Conservation (phyloP, 2,329 filamentous ascomycete species). For the Pleoardoris graminearum region DNA sequence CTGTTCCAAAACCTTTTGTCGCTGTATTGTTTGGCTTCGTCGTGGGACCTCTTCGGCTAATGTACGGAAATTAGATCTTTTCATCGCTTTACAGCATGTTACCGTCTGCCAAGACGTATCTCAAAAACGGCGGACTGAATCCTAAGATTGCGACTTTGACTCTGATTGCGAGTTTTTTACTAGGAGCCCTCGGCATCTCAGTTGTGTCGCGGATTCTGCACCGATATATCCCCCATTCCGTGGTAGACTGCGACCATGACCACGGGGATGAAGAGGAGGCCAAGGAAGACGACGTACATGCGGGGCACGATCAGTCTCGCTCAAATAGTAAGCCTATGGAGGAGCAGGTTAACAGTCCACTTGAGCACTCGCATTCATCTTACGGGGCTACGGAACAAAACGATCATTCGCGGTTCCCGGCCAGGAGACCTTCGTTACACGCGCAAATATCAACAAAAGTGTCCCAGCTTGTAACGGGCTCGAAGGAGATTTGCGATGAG, state of each 20-base stretch:
- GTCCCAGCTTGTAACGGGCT: conserved; percentile 54
- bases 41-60: conserved; percentile 12
- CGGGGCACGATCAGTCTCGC: conserved; percentile 11
- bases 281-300: conserved; percentile 30
- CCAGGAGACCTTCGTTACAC: conserved; percentile 47
- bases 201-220: conserved; percentile 72
- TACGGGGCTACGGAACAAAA: conserved; percentile 24
- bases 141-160: conserved; percentile 69
- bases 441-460: conserved; percentile 49
- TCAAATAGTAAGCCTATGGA: conserved; percentile 17
- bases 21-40: neutral
- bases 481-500: conserved; percentile 58
- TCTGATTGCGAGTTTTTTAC: conserved; percentile 70
- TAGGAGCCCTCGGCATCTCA: conserved; percentile 76
- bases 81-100: conserved; percentile 93
- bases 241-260: conserved; percentile 78
- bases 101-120: conserved; percentile 78
- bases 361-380: conserved; percentile 16
- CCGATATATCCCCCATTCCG: conserved; percentile 73
- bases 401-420: conserved; percentile 8
- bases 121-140: conserved; percentile 69
- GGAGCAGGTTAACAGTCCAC: conserved; percentile 20
- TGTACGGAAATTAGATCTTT: conserved; percentile 68
- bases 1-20: neutral
- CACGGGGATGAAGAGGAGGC: conserved; percentile 61